Evolutionary conservation across 139 green algal species (phyloP).

Genomic region (Raphidocelis subcapitata): DNA sequence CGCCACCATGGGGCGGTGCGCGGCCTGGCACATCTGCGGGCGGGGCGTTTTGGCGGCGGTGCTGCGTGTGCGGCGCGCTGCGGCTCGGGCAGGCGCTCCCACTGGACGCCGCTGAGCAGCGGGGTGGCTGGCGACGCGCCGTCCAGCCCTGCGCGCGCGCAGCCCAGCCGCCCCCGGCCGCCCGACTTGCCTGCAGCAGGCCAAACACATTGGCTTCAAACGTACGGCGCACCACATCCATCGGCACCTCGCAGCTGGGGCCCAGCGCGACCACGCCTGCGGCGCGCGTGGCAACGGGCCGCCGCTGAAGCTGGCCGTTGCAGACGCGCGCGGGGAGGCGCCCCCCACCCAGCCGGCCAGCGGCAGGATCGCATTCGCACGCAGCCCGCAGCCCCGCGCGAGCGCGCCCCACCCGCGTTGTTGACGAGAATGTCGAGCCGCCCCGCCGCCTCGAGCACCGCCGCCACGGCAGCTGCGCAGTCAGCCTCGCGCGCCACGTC

Average conservation of each 20-base stretch:
- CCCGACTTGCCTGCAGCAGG: constrained; percentile 26
- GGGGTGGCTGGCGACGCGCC: no score
- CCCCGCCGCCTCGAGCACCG: neutral
- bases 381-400: no score
- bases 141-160: no score
- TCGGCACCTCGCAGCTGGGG: constrained; percentile 18
- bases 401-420: neutral
- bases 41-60: no score
- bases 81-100: neutral
- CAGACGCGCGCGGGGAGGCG: no score
- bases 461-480: constrained; percentile 3
- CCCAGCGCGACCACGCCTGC: constrained; percentile 21
- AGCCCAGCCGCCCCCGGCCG: no score
- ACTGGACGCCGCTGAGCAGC: no score
- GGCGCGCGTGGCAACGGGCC: neutral
- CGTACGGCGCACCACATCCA: neutral
- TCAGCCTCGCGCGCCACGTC: no score
- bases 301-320: no score
- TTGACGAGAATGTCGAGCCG: constrained; percentile 22
- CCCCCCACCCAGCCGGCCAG: no score
- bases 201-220: constrained; percentile 26
- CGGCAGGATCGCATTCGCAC: no score
- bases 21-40: neutral
- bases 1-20: constrained; percentile 5
- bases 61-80: no score